phyloP scores from a whole-genome alignment of 2,329 filamentous ascomycete genomes.

The Ceratocystis variospora region DNA sequence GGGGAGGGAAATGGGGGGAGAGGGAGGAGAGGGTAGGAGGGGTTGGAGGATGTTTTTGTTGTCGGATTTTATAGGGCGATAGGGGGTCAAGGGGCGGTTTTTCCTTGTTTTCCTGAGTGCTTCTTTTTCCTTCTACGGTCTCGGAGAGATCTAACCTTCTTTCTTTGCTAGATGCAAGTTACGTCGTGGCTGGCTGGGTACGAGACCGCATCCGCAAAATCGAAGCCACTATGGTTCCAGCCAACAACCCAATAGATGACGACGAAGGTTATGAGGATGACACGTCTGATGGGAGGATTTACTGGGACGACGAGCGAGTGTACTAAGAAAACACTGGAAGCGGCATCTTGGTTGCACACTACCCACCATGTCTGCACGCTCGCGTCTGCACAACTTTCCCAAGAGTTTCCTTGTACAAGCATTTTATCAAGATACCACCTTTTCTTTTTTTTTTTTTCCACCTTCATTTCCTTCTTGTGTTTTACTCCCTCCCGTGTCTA shows the following conservation, averaged over 20 bases:
- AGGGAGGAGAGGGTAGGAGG: too few species aligned
- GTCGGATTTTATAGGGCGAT: too few species aligned
- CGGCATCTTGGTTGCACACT: background rate
- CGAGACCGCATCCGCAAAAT: conserved; percentile 19
- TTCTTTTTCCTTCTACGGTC: conserved; percentile 1
- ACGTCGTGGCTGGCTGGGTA: conserved; percentile 18
- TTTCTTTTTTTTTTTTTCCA: background rate
- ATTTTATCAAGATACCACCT: conserved; percentile 8
- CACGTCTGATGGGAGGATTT: conserved; percentile 17
- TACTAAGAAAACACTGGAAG: conserved; percentile 10
- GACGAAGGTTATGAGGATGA: conserved; percentile 17
- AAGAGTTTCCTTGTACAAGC: background rate
- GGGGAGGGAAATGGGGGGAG: too few species aligned
- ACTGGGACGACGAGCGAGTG: conserved; percentile 19
- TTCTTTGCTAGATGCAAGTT: conserved; percentile 14
- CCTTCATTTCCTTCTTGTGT: background rate
- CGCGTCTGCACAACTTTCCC: background rate
- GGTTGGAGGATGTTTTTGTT: too few species aligned
- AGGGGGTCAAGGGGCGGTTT: too few species aligned
- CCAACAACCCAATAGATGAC: conserved; percentile 11
- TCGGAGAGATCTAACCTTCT: background rate
- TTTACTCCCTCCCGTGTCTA: background rate
- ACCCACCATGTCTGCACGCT: too few species aligned
- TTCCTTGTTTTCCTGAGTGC: too few species aligned
- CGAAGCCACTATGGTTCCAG: conserved; percentile 17